These are phyloP conservation scores for Cytospora piceicola DNA, from an alignment of 2,329 filamentous ascomycete genomes.

Conservation along the genomic window DNA sequence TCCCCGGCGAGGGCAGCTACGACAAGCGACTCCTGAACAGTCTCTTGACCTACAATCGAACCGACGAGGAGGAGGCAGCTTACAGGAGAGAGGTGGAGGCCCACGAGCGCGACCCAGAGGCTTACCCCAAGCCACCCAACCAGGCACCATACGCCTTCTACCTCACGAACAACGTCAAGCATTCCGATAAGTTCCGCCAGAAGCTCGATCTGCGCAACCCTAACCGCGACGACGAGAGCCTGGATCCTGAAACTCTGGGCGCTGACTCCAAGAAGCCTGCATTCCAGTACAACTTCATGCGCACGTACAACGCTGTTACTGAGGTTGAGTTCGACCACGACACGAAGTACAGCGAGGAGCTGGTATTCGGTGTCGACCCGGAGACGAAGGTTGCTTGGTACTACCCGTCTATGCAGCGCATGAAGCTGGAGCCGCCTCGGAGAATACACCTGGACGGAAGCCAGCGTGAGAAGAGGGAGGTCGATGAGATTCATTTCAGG, in stretches of 20 bases:
- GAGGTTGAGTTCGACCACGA: conserved; percentile 60
- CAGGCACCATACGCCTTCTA: conserved; percentile 71
- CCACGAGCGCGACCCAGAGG: conserved; percentile 60
- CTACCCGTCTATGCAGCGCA: conserved; percentile 70
- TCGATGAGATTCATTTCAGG: conserved; percentile 59
- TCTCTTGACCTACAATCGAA: conserved; percentile 62
- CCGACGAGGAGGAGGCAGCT: conserved; percentile 56
- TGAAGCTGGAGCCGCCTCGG: conserved; percentile 64
- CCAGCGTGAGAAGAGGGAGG: conserved; percentile 53
- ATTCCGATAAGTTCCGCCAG: conserved; percentile 60
- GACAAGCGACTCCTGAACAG: conserved; percentile 65
- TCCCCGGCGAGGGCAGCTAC: conserved; percentile 53
- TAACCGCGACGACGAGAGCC: conserved; percentile 55
- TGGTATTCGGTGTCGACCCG: conserved; percentile 55
- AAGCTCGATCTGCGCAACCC: conserved; percentile 63
- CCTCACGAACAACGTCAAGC: conserved; percentile 54
- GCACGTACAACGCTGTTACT: conserved; percentile 66
- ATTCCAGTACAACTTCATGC: conserved; percentile 65
- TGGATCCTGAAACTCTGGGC: conserved; percentile 56
- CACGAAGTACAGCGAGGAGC: conserved; percentile 67
- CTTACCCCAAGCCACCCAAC: conserved; percentile 59
- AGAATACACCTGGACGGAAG: conserved; percentile 63
- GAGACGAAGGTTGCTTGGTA: conserved; percentile 64
- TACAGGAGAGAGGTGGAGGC: conserved; percentile 56
- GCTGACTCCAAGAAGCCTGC: conserved; percentile 41